Percentiles rank a stretch among this genome's conserved stretches.
These are phyloP conservation scores for Stramenopiles sp. DNA, from an alignment of 352 stramenopile species.

Conservation along the genomic window DNA sequence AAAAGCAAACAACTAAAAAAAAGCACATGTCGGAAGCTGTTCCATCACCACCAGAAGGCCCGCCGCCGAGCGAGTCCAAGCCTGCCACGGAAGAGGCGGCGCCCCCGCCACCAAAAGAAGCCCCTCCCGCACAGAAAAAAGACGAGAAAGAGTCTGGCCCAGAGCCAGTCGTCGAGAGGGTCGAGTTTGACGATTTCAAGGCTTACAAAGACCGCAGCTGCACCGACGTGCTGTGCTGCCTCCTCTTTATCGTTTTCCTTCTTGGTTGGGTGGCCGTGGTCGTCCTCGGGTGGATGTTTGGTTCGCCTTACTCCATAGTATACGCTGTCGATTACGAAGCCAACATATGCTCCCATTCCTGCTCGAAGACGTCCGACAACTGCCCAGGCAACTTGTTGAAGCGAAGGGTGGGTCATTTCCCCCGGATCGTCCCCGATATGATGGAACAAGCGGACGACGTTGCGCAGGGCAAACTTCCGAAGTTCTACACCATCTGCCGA, in stretches of 20 bases:
- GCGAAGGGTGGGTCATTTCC: neutral
- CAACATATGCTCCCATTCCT: neutral
- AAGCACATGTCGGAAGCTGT: too few species aligned
- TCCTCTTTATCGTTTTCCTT: constrained; percentile 34
- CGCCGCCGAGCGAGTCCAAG: too few species aligned
- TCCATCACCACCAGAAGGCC: too few species aligned
- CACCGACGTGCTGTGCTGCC: constrained; percentile 41
- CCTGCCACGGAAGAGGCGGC: too few species aligned
- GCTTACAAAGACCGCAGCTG: constrained; percentile 33
- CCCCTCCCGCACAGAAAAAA: too few species aligned
- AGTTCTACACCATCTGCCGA: neutral
- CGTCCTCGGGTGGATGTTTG: neutral
- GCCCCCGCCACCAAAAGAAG: too few species aligned
- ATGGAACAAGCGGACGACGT: neutral
- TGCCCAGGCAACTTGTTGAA: too few species aligned
- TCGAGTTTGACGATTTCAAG: neutral
- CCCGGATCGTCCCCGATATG: neutral
- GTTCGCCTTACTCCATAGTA: neutral
- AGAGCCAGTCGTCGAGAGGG: too few species aligned
- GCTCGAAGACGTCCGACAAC: neutral
- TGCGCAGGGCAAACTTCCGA: neutral
- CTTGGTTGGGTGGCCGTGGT: neutral
- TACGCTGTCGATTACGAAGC: neutral
- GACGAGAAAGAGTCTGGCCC: too few species aligned
- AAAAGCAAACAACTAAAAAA: too few species aligned